A percentile compares a stretch with the other conserved stretches of the same genome.
Evolutionary conservation across 192 early-diverging fungal genomes (phyloP).

Genomic region (Thamnidium elegans): DNA sequence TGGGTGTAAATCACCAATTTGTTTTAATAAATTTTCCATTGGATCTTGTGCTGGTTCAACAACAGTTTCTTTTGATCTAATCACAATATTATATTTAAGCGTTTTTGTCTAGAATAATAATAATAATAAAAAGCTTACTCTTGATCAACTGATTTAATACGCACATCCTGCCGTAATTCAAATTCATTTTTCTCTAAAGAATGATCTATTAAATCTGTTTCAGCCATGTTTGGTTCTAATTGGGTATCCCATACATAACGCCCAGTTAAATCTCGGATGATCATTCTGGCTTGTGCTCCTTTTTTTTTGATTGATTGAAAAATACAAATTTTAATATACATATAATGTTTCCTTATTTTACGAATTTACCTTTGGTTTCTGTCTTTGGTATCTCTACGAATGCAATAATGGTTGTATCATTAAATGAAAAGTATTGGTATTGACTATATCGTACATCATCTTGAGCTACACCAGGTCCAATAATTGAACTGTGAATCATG

Average conservation of each 20-base stretch:
- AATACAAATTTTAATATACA: slow-evolving; percentile 2
- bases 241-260: slow-evolving; percentile 79
- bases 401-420: slow-evolving; percentile 70
- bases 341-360: neutral
- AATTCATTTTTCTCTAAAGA: neutral
- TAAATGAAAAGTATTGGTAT: slow-evolving; percentile 69
- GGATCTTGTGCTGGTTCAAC: slow-evolving; percentile 5
- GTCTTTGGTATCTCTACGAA: slow-evolving; percentile 60
- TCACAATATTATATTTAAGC: too few species aligned
- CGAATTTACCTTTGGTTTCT: slow-evolving; percentile 37
- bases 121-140: neutral
- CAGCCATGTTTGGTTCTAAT: slow-evolving; percentile 26
- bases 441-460: slow-evolving; percentile 45
- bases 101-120: too few species aligned
- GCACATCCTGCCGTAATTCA: neutral
- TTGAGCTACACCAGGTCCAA: slow-evolving; percentile 36
- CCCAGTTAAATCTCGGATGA: slow-evolving; percentile 75
- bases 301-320: neutral
- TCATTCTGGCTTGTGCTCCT: slow-evolving; percentile 53
- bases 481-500: slow-evolving; percentile 35
- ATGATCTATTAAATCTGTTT: neutral
- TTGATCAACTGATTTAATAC: slow-evolving; percentile 5
- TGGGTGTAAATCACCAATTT: slow-evolving; percentile 57
- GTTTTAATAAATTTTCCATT: slow-evolving; percentile 13
- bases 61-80: too few species aligned